These are phyloP conservation scores for Pythium guiyangense DNA, from an alignment of 352 stramenopile species.

Conservation along the genomic window DNA sequence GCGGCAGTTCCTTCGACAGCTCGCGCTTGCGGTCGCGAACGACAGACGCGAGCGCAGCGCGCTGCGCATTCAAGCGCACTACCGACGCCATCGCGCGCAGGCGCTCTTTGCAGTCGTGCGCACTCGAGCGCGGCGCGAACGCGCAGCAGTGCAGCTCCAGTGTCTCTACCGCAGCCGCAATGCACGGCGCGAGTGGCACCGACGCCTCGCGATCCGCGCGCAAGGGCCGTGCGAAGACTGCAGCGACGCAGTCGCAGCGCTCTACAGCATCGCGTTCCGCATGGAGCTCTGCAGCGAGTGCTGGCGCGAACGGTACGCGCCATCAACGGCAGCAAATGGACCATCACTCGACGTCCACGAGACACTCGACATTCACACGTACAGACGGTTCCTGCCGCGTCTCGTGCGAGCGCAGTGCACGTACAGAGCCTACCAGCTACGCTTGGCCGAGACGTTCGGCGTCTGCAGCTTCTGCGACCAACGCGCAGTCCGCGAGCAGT, in stretches of 20 bases:
- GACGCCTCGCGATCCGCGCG: conserved; percentile 26
- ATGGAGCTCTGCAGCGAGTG: conserved; percentile 34
- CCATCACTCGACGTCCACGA: background rate
- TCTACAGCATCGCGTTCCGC: conserved; percentile 31
- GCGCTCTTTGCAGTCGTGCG: conserved; percentile 24
- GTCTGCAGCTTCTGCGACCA: conserved; percentile 38
- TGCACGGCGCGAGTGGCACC: conserved; percentile 24
- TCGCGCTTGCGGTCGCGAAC: conserved; percentile 1
- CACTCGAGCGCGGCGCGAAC: conserved; percentile 21
- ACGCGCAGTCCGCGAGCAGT: conserved; percentile 32
- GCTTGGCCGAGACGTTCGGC: conserved; percentile 16
- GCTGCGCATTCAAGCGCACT: conserved; percentile 19
- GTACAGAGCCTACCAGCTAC: conserved; percentile 33
- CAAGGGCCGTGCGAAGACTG: conserved; percentile 43
- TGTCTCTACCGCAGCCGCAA: conserved; percentile 27
- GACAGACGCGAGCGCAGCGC: conserved; percentile 19
- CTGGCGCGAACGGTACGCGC: conserved; percentile 10
- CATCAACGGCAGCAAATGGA: no score
- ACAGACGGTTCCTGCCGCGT: conserved; percentile 23
- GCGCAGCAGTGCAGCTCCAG: conserved; percentile 41
- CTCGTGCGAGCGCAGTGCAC: conserved; percentile 26
- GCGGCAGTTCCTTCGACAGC: conserved; percentile 14
- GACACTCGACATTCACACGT: conserved; percentile 22
- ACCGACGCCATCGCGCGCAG: conserved; percentile 9
- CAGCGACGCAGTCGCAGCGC: conserved; percentile 21